Base-by-base conservation (phyloP, 2,329 filamentous ascomycete genomes). In the Didymella lethalis region DNA sequence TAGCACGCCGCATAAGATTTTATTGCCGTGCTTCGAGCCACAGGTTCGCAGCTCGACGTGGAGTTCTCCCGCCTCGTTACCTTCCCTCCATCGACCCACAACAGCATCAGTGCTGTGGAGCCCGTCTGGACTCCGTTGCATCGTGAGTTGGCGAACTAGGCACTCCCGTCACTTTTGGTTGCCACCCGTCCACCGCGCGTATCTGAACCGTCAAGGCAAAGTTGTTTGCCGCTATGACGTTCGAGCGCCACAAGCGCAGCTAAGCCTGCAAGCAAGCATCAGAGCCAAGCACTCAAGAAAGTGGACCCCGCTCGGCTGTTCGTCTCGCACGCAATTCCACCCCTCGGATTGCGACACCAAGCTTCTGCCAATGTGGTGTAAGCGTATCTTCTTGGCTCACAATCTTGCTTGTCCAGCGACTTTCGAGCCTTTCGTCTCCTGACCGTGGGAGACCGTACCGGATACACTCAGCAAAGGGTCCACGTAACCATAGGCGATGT, bases 361-460 rank as follows among this genome's bases (percentile, higher is more conserved):
- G 62, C 62, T 56, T 66, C 57, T 55, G 60, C 64, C 62, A 66
- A 61, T 53, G 11, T 45, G 12, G 48, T 46, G 38, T 32, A 62
- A 50, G 47, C 48, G 32, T 26, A 46, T 51, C 45, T 32, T 46
- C 25, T 29, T 50, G 40, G 12, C 50, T 59, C 61, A 38, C 23
- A 20, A 14, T 46, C 51, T 54, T 59, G 56, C 56, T 59, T 59
- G 50, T 54, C 20, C 26, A 47, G 29, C 31, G 20, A 31, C 34
- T 57, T 34, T 34, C 20, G 29, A 34, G 38, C 45, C 46, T 41
- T 41, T 59, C 44, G 56, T 54, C 51, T 48, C 45, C 45, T 47
- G 45, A 40, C 47, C 10, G 34, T 41, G 32, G 46, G 50, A 38
- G 16, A 4, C 8, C 40, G 7, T 38, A 38, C 46, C 25, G 31